A percentile compares a stretch with the other conserved stretches of the same genome.
Evolutionary conservation across 163 green algal species (phyloP).

Genomic region (Picocystis sp.): DNA sequence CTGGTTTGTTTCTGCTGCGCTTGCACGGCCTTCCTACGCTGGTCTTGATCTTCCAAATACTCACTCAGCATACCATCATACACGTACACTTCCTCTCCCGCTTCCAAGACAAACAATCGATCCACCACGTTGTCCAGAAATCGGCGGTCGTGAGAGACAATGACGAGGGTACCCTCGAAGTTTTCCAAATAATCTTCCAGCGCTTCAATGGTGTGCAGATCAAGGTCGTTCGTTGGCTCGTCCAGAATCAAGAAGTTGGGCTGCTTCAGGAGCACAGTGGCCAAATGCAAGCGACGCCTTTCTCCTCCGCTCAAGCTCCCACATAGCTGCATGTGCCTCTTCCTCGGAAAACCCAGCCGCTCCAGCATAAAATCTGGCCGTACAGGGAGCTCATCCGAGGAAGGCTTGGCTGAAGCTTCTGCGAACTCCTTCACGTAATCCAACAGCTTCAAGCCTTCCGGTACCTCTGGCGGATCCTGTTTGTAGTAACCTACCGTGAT

Average conservation of each 20-base stretch:
- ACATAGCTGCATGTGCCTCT: constrained; percentile 27
- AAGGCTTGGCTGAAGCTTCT: not conserved
- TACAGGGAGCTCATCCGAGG: not conserved
- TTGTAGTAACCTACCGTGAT: constrained; percentile 57
- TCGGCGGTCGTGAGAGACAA: constrained; percentile 51
- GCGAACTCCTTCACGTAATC: constrained; percentile 29
- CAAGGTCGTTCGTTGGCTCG: constrained; percentile 71
- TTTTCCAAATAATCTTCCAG: constrained; percentile 20
- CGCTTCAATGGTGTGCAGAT: constrained; percentile 50
- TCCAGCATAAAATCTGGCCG: constrained; percentile 18
- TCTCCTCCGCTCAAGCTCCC: constrained; percentile 46
- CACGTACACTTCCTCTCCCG: constrained; percentile 7
- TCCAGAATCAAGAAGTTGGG: constrained; percentile 73
- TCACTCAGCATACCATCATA: constrained; percentile 42
- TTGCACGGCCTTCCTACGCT: constrained; percentile 3
- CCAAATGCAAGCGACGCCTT: constrained; percentile 55
- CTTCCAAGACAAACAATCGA: constrained; percentile 46
- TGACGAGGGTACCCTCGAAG: constrained; percentile 41
- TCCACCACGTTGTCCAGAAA: constrained; percentile 57
- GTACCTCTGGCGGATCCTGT: constrained; percentile 42
- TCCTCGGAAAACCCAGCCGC: constrained; percentile 34
- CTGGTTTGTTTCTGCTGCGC: not conserved
- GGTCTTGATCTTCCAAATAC: constrained; percentile 15
- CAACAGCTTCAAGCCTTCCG: constrained; percentile 35
- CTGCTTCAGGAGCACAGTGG: constrained; percentile 37